These are phyloP conservation scores for Verruconis gallopava DNA, from an alignment of 2,329 filamentous ascomycete species.

Conservation along the genomic window DNA sequence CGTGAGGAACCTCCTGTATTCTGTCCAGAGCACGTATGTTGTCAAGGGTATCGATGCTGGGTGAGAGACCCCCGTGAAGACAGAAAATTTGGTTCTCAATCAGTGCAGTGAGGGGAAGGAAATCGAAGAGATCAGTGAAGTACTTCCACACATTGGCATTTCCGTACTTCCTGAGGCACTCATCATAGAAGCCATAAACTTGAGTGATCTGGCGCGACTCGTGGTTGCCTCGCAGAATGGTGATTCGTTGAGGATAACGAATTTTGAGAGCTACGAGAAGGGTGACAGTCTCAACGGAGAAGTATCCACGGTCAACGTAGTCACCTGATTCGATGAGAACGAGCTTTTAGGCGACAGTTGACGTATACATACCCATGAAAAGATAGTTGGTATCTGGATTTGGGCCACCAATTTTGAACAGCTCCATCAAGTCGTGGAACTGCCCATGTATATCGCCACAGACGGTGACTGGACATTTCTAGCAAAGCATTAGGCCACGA, in stretches of 20 bases:
- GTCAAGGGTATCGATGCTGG: slow-evolving; percentile 61
- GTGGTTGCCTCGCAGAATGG: slow-evolving; percentile 88
- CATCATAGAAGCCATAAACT: slow-evolving; percentile 68
- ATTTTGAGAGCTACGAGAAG: slow-evolving; percentile 95
- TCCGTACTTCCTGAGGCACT: slow-evolving; percentile 64
- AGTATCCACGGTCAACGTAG: slow-evolving; percentile 97
- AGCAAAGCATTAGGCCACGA: slow-evolving; percentile 13
- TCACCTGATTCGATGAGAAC: slow-evolving; percentile 58
- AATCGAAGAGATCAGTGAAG: slow-evolving; percentile 68
- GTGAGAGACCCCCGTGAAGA: slow-evolving; percentile 58
- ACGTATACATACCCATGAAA: slow-evolving; percentile 75
- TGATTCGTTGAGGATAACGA: slow-evolving; percentile 94
- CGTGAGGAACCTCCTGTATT: slow-evolving; percentile 60
- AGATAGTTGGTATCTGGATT: slow-evolving; percentile 99
- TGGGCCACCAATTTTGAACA: slow-evolving; percentile 96
- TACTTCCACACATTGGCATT: slow-evolving; percentile 70
- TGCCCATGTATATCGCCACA: slow-evolving; percentile 99
- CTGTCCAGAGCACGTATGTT: slow-evolving; percentile 44
- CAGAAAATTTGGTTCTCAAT: slow-evolving; percentile 64
- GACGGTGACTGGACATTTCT: slow-evolving; percentile 95
- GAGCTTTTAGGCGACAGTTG: background rate
- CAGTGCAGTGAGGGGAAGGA: slow-evolving; percentile 59
- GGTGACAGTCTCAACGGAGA: slow-evolving; percentile 96
- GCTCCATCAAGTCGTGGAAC: slow-evolving; percentile 98
- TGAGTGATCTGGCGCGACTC: slow-evolving; percentile 67